Evolutionary conservation across 2,329 filamentous ascomycete genomes (phyloP).

Genomic region (Ramularia collo-cygni): DNA sequence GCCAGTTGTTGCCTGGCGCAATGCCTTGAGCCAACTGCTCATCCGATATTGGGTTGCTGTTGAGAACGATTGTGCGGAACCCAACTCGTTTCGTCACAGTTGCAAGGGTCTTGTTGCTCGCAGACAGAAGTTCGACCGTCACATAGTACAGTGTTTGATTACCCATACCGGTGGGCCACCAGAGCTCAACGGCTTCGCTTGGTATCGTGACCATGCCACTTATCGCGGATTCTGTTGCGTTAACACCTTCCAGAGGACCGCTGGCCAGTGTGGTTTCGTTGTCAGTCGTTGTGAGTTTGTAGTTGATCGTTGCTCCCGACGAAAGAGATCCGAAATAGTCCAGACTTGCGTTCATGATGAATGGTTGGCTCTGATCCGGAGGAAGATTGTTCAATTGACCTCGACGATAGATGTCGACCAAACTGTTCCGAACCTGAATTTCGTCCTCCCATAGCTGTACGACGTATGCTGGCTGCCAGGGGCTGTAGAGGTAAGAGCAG

Average conservation of each 20-base stretch:
- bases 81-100: constrained; percentile 50
- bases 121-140: constrained; percentile 42
- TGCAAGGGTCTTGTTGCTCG: constrained; percentile 30
- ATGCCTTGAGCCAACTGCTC: constrained; percentile 49
- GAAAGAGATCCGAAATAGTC: constrained; percentile 49
- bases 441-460: constrained; percentile 43
- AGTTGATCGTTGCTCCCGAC: constrained; percentile 37
- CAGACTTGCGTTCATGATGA: constrained; percentile 56
- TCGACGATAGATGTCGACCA: constrained; percentile 53
- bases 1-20: constrained; percentile 53
- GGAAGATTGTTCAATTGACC: constrained; percentile 54
- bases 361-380: constrained; percentile 50
- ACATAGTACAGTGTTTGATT: constrained; percentile 52
- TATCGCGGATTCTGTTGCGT: constrained; percentile 38
- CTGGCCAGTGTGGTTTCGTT: constrained; percentile 37
- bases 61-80: constrained; percentile 57
- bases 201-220: constrained; percentile 44
- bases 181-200: constrained; percentile 44
- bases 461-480: constrained; percentile 54
- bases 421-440: constrained; percentile 46
- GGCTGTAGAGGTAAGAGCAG: constrained; percentile 53
- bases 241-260: constrained; percentile 36
- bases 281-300: constrained; percentile 41
- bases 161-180: constrained; percentile 56
- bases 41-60: constrained; percentile 48